A percentile compares a stretch with the other conserved stretches of the same genome.
Conservation (phyloP, 768 basidiomycete genomes). For the Kwoniella dejecticola region DNA sequence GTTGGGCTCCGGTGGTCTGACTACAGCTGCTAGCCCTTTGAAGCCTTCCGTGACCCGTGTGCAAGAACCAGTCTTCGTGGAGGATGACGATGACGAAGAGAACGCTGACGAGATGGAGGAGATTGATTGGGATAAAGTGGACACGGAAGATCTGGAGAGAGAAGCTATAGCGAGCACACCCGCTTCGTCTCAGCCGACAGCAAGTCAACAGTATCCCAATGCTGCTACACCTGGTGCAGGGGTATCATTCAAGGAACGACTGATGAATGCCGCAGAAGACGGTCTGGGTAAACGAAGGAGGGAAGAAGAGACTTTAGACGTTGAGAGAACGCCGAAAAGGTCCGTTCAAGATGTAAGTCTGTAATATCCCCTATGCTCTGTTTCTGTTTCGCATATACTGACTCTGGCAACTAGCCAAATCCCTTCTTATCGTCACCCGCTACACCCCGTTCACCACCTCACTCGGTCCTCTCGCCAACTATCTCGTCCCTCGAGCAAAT, state of each 20-base stretch:
- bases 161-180: constrained; percentile 43
- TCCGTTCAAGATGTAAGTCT: background rate
- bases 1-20: background rate
- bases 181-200: constrained; percentile 26
- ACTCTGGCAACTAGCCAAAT: constrained; percentile 3
- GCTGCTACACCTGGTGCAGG: constrained; percentile 1
- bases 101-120: constrained; percentile 28
- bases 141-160: constrained; percentile 41
- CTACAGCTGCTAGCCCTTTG: background rate
- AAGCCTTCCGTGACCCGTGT: background rate
- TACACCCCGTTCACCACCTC: constrained; percentile 22
- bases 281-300: constrained; percentile 28
- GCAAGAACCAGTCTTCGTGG: background rate
- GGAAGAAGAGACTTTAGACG: constrained; percentile 12
- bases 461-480: constrained; percentile 26
- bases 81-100: constrained; percentile 21
- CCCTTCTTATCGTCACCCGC: constrained; percentile 15
- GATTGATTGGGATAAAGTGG: constrained; percentile 46
- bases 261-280: constrained; percentile 26
- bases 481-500: constrained; percentile 27
- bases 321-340: constrained; percentile 26
- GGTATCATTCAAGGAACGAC: constrained; percentile 19
- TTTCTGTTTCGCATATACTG: too few species aligned
- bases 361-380: too few species aligned
- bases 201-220: constrained; percentile 7